phyloP scores from a whole-genome alignment of 2,329 filamentous ascomycete species.

The Ceratocystis albifundus region DNA sequence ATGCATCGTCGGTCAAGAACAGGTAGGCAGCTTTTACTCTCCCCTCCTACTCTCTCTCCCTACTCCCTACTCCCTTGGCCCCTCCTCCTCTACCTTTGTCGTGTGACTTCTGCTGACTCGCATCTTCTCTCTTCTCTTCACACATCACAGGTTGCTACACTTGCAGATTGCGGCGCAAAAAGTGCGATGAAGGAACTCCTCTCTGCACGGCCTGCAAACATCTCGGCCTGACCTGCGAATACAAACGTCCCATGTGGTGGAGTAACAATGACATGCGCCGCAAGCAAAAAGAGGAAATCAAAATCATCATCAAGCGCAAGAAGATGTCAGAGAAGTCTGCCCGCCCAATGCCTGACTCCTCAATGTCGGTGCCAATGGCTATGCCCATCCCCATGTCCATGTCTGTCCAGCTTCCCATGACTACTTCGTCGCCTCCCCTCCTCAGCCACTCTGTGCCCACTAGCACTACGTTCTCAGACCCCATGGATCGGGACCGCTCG shows the following conservation, averaged over 20 bases:
- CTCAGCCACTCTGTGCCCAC: slow-evolving; percentile 73
- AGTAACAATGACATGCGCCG: slow-evolving; percentile 78
- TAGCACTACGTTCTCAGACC: slow-evolving; percentile 67
- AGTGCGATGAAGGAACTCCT: slow-evolving; percentile 55
- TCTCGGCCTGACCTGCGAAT: slow-evolving; percentile 81
- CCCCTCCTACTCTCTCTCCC: slow-evolving; percentile 37
- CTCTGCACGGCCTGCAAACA: slow-evolving; percentile 55
- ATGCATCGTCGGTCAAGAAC: slow-evolving; percentile 91
- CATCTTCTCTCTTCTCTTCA: slow-evolving; percentile 9
- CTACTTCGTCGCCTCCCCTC: slow-evolving; percentile 57
- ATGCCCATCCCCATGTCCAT: slow-evolving; percentile 6
- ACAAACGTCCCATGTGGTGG: slow-evolving; percentile 97
- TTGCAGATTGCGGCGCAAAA: slow-evolving; percentile 55
- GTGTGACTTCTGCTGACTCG: not conserved
- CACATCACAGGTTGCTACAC: slow-evolving; percentile 50
- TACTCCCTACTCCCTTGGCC: slow-evolving; percentile 31
- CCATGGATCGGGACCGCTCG: slow-evolving; percentile 59
- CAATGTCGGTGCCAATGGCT: slow-evolving; percentile 11
- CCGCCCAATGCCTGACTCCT: slow-evolving; percentile 42
- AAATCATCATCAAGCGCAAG: slow-evolving; percentile 93
- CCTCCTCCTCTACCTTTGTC: not conserved
- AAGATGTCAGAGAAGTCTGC: slow-evolving; percentile 82
- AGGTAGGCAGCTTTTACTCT: slow-evolving; percentile 38
- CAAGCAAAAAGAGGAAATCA: slow-evolving; percentile 87
- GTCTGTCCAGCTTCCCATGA: slow-evolving; percentile 13